phyloP scores from a whole-genome alignment of 345 rosid genomes.

The Nephelium lappaceum region DNA sequence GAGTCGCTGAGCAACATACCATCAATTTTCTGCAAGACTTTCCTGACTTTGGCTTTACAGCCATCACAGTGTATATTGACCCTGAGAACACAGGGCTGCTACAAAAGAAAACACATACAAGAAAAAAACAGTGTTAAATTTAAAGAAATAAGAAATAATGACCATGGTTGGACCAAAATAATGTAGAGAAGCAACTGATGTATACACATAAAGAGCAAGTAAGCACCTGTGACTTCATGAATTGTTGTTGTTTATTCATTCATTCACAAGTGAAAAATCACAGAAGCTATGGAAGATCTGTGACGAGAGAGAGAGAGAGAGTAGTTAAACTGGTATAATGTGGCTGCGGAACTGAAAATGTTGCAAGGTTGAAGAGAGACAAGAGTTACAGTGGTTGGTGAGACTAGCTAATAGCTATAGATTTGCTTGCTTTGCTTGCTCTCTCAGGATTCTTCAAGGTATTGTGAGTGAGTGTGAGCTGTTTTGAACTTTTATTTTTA shows the following conservation, averaged over 20 bases:
- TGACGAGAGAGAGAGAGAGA: too few relatives aligned
- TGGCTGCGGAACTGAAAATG: too few relatives aligned
- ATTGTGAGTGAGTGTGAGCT: background rate
- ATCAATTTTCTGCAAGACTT: constrained; percentile 70
- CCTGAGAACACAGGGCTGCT: constrained; percentile 83
- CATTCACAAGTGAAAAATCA: background rate
- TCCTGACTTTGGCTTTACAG: constrained; percentile 82
- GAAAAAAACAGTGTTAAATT: constrained; percentile 8
- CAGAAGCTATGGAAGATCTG: background rate
- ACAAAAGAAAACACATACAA: constrained; percentile 18
- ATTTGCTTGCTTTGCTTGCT: background rate
- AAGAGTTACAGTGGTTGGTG: background rate
- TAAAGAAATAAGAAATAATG: too few relatives aligned
- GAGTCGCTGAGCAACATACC: constrained; percentile 43
- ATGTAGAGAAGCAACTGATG: too few relatives aligned
- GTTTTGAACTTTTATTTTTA: constrained; percentile 5
- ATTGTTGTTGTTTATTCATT: background rate
- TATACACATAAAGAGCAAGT: background rate
- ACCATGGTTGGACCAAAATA: too few relatives aligned
- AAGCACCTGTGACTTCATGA: constrained; percentile 2
- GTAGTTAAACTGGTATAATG: too few relatives aligned
- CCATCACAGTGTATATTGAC: constrained; percentile 97
- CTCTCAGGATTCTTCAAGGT: background rate
- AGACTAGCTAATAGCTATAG: background rate
- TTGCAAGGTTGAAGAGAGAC: background rate